Conservation (phyloP, 2,329 filamentous ascomycete genomes). For the Curvularia lunata region DNA sequence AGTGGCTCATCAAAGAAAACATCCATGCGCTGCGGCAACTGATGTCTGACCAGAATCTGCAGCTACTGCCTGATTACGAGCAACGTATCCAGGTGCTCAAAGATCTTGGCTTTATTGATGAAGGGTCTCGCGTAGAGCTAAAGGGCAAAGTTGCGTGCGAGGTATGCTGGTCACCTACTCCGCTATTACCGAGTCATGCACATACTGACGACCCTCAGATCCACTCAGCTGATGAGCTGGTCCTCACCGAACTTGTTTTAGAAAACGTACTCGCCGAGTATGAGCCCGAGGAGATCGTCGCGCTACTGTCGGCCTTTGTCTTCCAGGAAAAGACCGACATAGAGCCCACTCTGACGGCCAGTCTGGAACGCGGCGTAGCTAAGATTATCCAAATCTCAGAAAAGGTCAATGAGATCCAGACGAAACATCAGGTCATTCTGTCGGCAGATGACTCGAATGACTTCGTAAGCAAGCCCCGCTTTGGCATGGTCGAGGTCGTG, state of each 20-base stretch:
- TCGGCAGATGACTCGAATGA: slow-evolving; percentile 90
- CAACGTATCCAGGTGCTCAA: slow-evolving; percentile 91
- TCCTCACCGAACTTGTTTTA: slow-evolving; percentile 92
- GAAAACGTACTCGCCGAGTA: slow-evolving; percentile 96
- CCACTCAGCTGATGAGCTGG: slow-evolving; percentile 94
- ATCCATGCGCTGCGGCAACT: slow-evolving; percentile 85
- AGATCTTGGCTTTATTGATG: slow-evolving; percentile 91
- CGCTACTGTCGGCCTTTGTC: slow-evolving; percentile 90
- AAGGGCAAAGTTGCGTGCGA: slow-evolving; percentile 99
- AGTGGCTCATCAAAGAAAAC: slow-evolving; percentile 95
- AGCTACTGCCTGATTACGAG: slow-evolving; percentile 94
- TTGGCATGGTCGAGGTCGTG: slow-evolving; percentile 95
- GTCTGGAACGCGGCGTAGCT: slow-evolving; percentile 79
- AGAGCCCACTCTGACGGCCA: slow-evolving; percentile 79
- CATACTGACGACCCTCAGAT: slow-evolving; percentile 59
- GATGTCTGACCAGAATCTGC: slow-evolving; percentile 95
- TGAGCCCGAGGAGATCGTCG: slow-evolving; percentile 95
- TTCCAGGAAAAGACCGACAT: slow-evolving; percentile 96
- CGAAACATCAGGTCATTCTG: slow-evolving; percentile 88
- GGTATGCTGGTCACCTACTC: slow-evolving; percentile 44
- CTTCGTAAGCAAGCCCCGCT: slow-evolving; percentile 84
- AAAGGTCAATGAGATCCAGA: slow-evolving; percentile 89
- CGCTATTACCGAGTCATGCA: slow-evolving; percentile 1
- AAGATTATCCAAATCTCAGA: slow-evolving; percentile 90
- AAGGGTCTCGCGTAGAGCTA: slow-evolving; percentile 83